These are phyloP conservation scores for Hyaloscypha hepaticicola DNA, from an alignment of 495 filamentous ascomycete species.

Conservation along the genomic window DNA sequence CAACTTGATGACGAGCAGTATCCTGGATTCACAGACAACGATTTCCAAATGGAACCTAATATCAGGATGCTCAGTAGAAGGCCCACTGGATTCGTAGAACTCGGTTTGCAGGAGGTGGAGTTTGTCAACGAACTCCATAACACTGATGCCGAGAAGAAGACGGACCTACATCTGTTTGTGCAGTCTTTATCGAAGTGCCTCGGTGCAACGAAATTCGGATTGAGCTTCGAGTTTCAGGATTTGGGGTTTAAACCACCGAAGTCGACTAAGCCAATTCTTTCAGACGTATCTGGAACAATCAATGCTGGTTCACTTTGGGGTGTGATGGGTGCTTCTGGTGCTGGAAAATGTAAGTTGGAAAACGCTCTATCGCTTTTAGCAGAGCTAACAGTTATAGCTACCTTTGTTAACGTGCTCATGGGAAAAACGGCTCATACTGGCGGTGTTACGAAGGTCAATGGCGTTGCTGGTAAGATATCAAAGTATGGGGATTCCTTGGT, in stretches of 20 bases:
- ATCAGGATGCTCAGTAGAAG: conserved; percentile 28
- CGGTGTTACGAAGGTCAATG: conserved; percentile 48
- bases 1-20: conserved; percentile 33
- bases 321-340: conserved; percentile 64
- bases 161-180: conserved; percentile 46
- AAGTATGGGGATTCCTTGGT: conserved; percentile 16
- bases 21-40: conserved; percentile 31
- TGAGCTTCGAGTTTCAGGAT: conserved; percentile 49
- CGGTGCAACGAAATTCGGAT: conserved; percentile 46
- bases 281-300: conserved; percentile 51
- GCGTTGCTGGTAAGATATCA: conserved; percentile 41
- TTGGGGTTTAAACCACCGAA: conserved; percentile 46
- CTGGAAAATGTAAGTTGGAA: conserved; percentile 64
- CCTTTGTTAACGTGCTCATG: conserved; percentile 55
- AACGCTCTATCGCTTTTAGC: too few relatives aligned
- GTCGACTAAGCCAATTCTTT: conserved; percentile 43
- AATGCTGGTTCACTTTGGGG: conserved; percentile 38
- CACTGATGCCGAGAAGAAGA: conserved; percentile 34
- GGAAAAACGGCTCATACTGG: conserved; percentile 45
- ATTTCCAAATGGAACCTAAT: conserved; percentile 33
- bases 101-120: conserved; percentile 34
- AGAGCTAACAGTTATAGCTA: conserved; percentile 26
- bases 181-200: conserved; percentile 50
- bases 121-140: conserved; percentile 20
- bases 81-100: conserved; percentile 39